Conservation (phyloP, 163 green algal genomes). For the Botryococcus braunii region DNA sequence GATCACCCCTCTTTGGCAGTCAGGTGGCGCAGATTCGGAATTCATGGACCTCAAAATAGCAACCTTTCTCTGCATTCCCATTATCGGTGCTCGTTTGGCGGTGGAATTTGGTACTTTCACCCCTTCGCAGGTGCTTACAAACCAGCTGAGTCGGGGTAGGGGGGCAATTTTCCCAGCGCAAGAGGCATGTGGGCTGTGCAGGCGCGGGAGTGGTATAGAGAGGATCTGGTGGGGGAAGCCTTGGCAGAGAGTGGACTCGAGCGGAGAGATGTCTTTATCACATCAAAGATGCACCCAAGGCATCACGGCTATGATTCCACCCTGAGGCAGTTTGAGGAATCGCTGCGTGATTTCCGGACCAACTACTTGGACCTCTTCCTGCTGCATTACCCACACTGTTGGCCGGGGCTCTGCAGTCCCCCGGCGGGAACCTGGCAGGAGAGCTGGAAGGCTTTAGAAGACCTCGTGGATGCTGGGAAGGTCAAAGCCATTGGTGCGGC, state of each 20-base stretch:
- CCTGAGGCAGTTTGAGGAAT: slow-evolving; percentile 30
- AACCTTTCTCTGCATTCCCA: too few species aligned
- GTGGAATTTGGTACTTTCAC: too few species aligned
- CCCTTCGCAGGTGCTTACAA: too few species aligned
- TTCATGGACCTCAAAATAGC: too few species aligned
- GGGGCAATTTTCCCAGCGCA: too few species aligned
- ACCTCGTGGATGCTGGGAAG: slow-evolving; percentile 34
- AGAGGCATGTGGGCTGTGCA: slow-evolving; percentile 31
- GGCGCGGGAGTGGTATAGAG: slow-evolving; percentile 73
- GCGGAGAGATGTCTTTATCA: slow-evolving; percentile 57
- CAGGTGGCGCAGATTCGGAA: too few species aligned
- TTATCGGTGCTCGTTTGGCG: too few species aligned
- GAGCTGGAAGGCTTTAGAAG: slow-evolving; percentile 63
- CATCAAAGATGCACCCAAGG: slow-evolving; percentile 71
- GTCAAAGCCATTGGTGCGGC: slow-evolving; percentile 45
- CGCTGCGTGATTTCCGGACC: slow-evolving; percentile 43
- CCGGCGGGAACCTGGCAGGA: slow-evolving; percentile 48
- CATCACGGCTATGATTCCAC: slow-evolving; percentile 56
- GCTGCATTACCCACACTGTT: slow-evolving; percentile 77
- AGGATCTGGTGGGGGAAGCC: slow-evolving; percentile 60
- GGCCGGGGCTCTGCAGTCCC: slow-evolving; percentile 44
- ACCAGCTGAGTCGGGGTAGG: too few species aligned
- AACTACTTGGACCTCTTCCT: slow-evolving; percentile 71
- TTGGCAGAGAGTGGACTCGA: slow-evolving; percentile 28
- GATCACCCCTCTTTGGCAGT: too few species aligned